Percentiles rank a stretch among this genome's conserved stretches.
Conservation (phyloP, 768 basidiomycete genomes). For the Glaciozyma martinii region DNA sequence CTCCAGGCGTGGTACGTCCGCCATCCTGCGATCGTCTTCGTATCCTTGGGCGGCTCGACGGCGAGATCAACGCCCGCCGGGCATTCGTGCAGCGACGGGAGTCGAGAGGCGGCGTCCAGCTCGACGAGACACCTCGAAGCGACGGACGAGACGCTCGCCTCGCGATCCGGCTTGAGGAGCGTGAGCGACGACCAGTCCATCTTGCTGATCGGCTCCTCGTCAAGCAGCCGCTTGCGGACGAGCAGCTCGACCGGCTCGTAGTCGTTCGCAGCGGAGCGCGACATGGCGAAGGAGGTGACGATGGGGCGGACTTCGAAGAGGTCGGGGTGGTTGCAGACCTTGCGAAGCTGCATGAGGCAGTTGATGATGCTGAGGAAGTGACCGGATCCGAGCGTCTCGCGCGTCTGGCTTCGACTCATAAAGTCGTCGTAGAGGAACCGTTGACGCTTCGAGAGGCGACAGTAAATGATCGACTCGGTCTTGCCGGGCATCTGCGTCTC, state of each 20-base stretch:
- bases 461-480: slow-evolving; percentile 69
- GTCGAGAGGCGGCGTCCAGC: slow-evolving; percentile 20
- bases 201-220: slow-evolving; percentile 30
- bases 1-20: slow-evolving; percentile 48
- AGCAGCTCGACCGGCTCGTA: slow-evolving; percentile 41
- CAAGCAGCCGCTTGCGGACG: slow-evolving; percentile 38
- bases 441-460: slow-evolving; percentile 73
- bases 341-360: slow-evolving; percentile 87
- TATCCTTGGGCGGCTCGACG: slow-evolving; percentile 57
- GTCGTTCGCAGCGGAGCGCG: slow-evolving; percentile 37
- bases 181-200: slow-evolving; percentile 32
- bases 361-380: slow-evolving; percentile 46
- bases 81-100: slow-evolving; percentile 12
- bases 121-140: slow-evolving; percentile 6
- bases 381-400: slow-evolving; percentile 58
- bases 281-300: slow-evolving; percentile 44
- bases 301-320: slow-evolving; percentile 58
- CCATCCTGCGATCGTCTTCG: slow-evolving; percentile 66
- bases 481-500: slow-evolving; percentile 71
- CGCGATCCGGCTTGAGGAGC: slow-evolving; percentile 25
- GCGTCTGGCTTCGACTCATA: slow-evolving; percentile 62
- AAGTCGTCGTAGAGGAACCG: slow-evolving; percentile 75
- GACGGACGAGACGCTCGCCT: slow-evolving; percentile 20
- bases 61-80: slow-evolving; percentile 17
- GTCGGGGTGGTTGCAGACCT: slow-evolving; percentile 93